Percentiles rank a stretch among this genome's conserved stretches.
Conservation (phyloP, 306 rosid genomes). For the Vicia sativa region DNA sequence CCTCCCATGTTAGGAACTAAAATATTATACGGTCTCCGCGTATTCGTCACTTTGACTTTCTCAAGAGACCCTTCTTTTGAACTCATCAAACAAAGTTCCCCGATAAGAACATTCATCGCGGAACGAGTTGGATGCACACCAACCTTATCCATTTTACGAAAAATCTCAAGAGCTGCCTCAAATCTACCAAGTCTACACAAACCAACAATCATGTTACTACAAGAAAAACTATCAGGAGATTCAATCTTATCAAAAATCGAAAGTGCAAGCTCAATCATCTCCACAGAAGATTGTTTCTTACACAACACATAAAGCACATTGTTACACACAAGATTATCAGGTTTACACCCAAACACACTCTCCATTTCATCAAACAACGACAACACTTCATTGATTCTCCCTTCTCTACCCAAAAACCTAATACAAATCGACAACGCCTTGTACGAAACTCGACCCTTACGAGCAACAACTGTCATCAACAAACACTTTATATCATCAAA, state of each 20-base stretch:
- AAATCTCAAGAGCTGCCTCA: conserved; percentile 61
- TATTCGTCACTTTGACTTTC: conserved; percentile 54
- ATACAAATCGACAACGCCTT: conserved; percentile 65
- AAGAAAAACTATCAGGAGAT: conserved; percentile 64
- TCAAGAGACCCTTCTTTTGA: conserved; percentile 62
- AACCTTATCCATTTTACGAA: conserved; percentile 52
- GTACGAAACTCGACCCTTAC: conserved; percentile 51
- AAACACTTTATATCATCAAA: conserved; percentile 78
- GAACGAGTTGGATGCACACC: conserved; percentile 69
- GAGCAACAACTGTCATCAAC: conserved; percentile 51
- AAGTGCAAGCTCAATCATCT: conserved; percentile 60
- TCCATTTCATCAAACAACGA: conserved; percentile 70
- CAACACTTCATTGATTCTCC: conserved; percentile 62
- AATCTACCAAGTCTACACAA: conserved; percentile 65
- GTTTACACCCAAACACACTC: conserved; percentile 55
- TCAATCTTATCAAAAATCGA: conserved; percentile 55
- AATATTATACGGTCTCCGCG: conserved; percentile 55
- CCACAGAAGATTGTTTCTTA: conserved; percentile 62
- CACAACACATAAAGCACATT: conserved; percentile 76
- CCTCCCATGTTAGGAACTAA: conserved; percentile 65
- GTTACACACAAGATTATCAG: conserved; percentile 68
- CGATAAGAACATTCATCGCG: conserved; percentile 62
- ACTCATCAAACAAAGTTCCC: conserved; percentile 62
- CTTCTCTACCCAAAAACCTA: conserved; percentile 73
- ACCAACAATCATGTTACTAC: conserved; percentile 71